Percentiles rank a stretch among this genome's conserved stretches.
Evolutionary conservation across 2,329 filamentous ascomycete species (phyloP).

Genomic region (Fusarium keratoplasticum): DNA sequence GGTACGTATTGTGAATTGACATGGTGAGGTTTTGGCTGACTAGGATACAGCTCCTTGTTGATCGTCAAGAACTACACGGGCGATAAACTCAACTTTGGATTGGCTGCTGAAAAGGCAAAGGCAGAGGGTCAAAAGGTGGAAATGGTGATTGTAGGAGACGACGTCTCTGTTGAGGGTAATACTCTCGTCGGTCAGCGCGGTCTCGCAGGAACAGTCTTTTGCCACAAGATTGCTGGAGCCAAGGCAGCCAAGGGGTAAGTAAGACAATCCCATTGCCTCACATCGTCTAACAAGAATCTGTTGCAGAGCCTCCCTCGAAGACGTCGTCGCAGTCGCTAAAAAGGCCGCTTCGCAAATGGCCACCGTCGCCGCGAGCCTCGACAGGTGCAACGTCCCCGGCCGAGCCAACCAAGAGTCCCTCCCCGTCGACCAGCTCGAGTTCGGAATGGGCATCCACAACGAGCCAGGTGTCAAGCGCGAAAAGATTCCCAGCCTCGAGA

Average conservation of each 20-base stretch:
- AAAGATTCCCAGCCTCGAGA: constrained; percentile 23
- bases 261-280: fast-evolving
- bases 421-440: constrained; percentile 36
- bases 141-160: constrained; percentile 42
- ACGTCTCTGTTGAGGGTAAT: constrained; percentile 42
- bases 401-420: constrained; percentile 35
- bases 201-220: constrained; percentile 39
- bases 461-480: constrained; percentile 42
- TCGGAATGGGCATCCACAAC: constrained; percentile 44
- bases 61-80: constrained; percentile 46
- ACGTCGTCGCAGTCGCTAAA: constrained; percentile 29
- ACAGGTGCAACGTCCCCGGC: constrained; percentile 39
- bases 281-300: constrained; percentile 8
- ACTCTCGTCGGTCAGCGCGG: constrained; percentile 40
- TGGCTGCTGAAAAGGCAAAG: constrained; percentile 47
- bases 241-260: constrained; percentile 39
- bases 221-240: constrained; percentile 42
- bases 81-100: constrained; percentile 45
- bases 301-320: constrained; percentile 27
- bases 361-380: constrained; percentile 41
- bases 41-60: constrained; percentile 25
- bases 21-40: neutral
- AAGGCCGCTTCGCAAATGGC: constrained; percentile 41
- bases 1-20: neutral
- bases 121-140: constrained; percentile 37